Evolutionary conservation across 352 stramenopile species (phyloP), one percentile per base, ranked within the genome.

Genomic region (Pythium sp.): DNA sequence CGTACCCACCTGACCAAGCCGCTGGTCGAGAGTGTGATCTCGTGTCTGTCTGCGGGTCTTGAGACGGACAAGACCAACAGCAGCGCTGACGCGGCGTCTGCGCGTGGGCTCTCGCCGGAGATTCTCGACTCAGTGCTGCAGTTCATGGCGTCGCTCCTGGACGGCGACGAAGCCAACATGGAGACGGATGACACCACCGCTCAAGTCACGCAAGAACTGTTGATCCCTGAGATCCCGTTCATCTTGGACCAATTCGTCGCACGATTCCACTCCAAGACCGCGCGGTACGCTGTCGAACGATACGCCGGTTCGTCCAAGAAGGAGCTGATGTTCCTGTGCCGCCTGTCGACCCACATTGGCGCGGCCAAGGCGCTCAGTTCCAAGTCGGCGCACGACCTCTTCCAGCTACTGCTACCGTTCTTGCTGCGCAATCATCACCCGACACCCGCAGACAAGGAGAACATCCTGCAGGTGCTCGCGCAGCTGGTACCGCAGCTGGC

Each of bases 401-500:
- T 96, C 66, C 82, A 94, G 66, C 73, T 96, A 22, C 49, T 96
- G 53, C 65, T 96, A 66, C 89, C 89, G 18, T 96, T 96, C 66
- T 68, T 95, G 51, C 77, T 86, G 71, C 87, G 87, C 61, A 96
- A 90, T 60, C 87, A 96, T 72, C 84, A 86, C 43, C 88, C 87
- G 3, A 91, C 84, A 0, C 49, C 68, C 1, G 81, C 78, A 9
- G 89, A 96, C 67, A 94, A 89, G 70, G 83, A 94, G 58, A 93
- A 96, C 41, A 82, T 95, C 47, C 70, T 95, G 18, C 66, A 87
- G 32, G 86, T 97, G 22, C 69, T 97, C 30, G 62, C 84, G 3
- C 75, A 86, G 60, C 78, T 97, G n/a, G 86, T 97, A 46, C 81
- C 84, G 18, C 78, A 91, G 65, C 75, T 97, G 20, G 73, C 73